These are phyloP conservation scores for Thuidium tamariscinum DNA, from an alignment of 225 moss, liverwort and hornwort species.

Conservation along the genomic window DNA sequence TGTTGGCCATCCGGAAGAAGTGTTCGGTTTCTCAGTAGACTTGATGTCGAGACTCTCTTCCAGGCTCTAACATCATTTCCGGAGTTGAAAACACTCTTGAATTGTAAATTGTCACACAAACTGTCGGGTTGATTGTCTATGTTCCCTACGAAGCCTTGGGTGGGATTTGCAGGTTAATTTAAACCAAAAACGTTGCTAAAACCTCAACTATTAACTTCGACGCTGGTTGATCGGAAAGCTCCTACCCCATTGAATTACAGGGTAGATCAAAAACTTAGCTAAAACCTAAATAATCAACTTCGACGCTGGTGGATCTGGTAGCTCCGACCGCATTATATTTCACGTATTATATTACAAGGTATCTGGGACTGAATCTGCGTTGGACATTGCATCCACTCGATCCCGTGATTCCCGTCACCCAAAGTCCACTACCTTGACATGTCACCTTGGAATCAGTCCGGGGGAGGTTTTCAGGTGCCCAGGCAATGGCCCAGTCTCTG, in stretches of 20 bases:
- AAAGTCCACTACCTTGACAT: background rate
- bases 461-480: background rate
- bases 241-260: background rate
- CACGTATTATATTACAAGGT: background rate
- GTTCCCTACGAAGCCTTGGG: background rate
- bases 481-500: background rate
- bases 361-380: background rate
- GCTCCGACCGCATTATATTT: background rate
- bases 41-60: background rate
- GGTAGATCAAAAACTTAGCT: background rate
- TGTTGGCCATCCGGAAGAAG: background rate
- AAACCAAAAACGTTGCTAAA: background rate
- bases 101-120: background rate
- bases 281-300: background rate
- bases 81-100: background rate
- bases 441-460: background rate
- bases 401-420: background rate
- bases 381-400: background rate
- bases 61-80: too few relatives aligned
- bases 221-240: background rate
- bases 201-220: background rate
- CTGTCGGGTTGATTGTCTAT: background rate
- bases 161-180: background rate
- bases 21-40: background rate
- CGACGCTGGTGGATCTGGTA: background rate